Evolutionary conservation across 441 rosid species (phyloP).

Genomic region (Pelargonium australe): DNA sequence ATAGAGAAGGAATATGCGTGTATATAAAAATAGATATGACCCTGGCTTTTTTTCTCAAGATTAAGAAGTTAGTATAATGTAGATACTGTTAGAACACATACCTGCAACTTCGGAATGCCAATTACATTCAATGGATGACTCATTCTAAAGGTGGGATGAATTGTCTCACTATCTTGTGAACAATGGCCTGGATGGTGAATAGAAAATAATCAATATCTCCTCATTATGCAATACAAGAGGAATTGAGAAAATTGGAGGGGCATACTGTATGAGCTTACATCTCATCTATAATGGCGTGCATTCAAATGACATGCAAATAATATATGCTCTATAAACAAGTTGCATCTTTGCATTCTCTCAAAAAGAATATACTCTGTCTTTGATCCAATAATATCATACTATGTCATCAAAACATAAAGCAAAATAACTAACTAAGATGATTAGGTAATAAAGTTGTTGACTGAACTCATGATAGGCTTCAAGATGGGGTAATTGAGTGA

Average conservation of each 20-base stretch:
- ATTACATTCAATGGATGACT: slow-evolving; percentile 18
- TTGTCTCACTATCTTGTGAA: slow-evolving; percentile 20
- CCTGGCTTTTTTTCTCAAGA: neutral
- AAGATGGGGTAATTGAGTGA: too few relatives aligned
- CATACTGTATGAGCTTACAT: neutral
- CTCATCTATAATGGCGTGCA: too few relatives aligned
- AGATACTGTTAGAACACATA: slow-evolving; percentile 24
- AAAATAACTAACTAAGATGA: too few relatives aligned
- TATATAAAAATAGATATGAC: too few relatives aligned
- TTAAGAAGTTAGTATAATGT: slow-evolving; percentile 1
- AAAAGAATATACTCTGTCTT: too few relatives aligned
- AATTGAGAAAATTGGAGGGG: neutral
- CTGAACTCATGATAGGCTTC: too few relatives aligned
- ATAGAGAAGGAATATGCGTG: neutral
- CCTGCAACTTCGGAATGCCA: slow-evolving; percentile 29
- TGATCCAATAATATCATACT: too few relatives aligned
- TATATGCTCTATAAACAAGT: neutral
- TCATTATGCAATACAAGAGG: neutral
- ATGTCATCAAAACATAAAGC: too few relatives aligned
- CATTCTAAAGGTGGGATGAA: slow-evolving; percentile 18
- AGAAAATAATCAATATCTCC: neutral
- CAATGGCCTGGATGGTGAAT: slow-evolving; percentile 15
- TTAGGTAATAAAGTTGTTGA: too few relatives aligned
- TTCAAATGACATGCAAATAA: neutral
- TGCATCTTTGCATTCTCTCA: too few relatives aligned